These are phyloP conservation scores for Scutellaria minor DNA, from an alignment of 257 asterid species.

Conservation along the genomic window DNA sequence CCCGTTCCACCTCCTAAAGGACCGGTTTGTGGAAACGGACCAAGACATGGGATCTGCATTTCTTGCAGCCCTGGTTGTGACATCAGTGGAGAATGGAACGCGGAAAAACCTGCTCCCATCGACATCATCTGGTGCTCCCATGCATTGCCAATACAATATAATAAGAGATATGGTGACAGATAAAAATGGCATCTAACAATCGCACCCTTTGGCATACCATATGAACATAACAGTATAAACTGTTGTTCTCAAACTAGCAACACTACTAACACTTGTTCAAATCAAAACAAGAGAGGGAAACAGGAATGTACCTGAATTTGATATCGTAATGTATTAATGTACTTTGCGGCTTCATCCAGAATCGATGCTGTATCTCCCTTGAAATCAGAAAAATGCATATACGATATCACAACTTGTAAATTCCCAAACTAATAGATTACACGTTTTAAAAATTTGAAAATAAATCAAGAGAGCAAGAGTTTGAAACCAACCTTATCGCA, in stretches of 20 bases:
- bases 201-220: too few relatives aligned
- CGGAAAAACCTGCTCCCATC: slow-evolving; percentile 18
- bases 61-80: background rate
- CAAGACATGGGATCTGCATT: background rate
- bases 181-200: too few relatives aligned
- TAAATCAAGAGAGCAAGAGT: background rate
- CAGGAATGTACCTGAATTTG: slow-evolving; percentile 30
- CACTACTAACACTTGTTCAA: too few relatives aligned
- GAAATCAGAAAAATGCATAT: background rate
- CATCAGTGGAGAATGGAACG: slow-evolving; percentile 19
- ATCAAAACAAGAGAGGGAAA: background rate
- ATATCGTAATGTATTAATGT: slow-evolving; percentile 34
- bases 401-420: background rate
- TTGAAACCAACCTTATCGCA: slow-evolving; percentile 32
- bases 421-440: background rate
- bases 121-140: slow-evolving; percentile 23
- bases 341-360: slow-evolving; percentile 45
- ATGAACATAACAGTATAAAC: too few relatives aligned
- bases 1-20: background rate
- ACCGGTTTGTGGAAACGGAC: background rate
- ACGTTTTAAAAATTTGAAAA: background rate
- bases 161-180: too few relatives aligned
- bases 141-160: too few relatives aligned
- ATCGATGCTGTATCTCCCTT: slow-evolving; percentile 29
- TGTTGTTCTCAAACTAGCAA: too few relatives aligned